phyloP scores from a whole-genome alignment of 2,329 filamentous ascomycete species.

The Fusarium tjaetaba region DNA sequence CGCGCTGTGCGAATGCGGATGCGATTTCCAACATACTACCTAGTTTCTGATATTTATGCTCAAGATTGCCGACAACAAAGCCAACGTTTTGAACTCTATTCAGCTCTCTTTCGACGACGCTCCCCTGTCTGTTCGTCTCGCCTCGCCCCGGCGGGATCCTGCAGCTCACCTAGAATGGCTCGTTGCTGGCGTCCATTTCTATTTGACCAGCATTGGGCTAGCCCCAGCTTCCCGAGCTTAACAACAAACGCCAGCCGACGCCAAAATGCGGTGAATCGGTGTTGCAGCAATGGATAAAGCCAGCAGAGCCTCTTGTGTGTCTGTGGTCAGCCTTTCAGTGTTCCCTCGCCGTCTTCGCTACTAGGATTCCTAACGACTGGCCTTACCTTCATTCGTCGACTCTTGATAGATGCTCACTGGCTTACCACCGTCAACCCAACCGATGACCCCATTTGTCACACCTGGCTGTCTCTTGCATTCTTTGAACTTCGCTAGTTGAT shows the following conservation, averaged over 20 bases:
- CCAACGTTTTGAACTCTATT: background rate
- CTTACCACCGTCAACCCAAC: conserved; percentile 37
- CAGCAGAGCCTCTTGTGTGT: conserved; percentile 30
- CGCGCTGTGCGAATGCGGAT: background rate
- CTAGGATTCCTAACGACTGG: conserved; percentile 25
- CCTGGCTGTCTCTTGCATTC: conserved; percentile 30
- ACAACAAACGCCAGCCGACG: conserved; percentile 37
- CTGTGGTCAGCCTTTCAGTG: conserved; percentile 16
- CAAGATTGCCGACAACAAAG: background rate
- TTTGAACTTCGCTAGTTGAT: conserved; percentile 30
- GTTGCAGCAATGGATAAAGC: conserved; percentile 25
- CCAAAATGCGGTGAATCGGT: conserved; percentile 46
- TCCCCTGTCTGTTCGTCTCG: conserved; percentile 33
- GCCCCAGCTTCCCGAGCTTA: conserved; percentile 34
- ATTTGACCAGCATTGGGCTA: conserved; percentile 35
- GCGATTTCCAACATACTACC: background rate
- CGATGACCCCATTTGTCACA: conserved; percentile 34
- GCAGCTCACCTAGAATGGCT: conserved; percentile 41
- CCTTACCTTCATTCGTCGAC: conserved; percentile 35
- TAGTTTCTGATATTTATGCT: background rate
- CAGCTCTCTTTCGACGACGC: conserved; percentile 2
- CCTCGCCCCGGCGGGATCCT: conserved; percentile 32
- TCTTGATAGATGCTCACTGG: conserved; percentile 35
- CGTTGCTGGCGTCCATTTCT: conserved; percentile 19
- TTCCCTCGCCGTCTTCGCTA: conserved; percentile 9